Evolutionary conservation across 257 asterid species (phyloP).

Genomic region (Primulina eburnea): DNA sequence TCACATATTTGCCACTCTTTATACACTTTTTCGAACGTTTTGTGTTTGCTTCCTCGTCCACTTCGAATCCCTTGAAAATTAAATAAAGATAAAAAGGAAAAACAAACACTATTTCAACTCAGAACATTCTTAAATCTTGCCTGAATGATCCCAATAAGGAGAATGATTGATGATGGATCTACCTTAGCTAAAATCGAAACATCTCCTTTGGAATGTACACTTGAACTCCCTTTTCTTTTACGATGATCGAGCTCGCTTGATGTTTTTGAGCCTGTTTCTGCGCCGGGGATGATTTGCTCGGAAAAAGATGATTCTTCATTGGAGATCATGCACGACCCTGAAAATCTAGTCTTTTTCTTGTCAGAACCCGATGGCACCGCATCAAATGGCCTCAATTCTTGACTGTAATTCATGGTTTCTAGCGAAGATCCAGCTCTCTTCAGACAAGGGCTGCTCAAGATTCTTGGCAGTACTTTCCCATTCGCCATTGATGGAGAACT

Average conservation of each 20-base stretch:
- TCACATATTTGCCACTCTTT: conserved; percentile 22
- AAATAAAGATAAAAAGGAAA: too few relatives aligned
- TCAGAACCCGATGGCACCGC: conserved; percentile 21
- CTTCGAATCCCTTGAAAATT: conserved; percentile 11
- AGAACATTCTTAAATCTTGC: not conserved
- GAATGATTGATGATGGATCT: not conserved
- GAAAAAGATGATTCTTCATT: conserved; percentile 44
- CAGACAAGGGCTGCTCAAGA: conserved; percentile 61
- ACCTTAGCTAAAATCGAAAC: conserved; percentile 40
- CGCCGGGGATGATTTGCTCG: conserved; percentile 30
- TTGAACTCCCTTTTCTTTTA: conserved; percentile 53
- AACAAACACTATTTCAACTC: not conserved
- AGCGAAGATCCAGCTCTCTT: conserved; percentile 47
- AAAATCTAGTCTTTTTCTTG: not conserved
- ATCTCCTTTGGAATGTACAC: conserved; percentile 47
- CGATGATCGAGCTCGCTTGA: conserved; percentile 50
- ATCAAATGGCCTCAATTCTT: conserved; percentile 30
- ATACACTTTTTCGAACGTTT: conserved; percentile 32
- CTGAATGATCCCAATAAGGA: not conserved
- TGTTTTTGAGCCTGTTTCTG: conserved; percentile 43
- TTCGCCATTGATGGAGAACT: too few relatives aligned
- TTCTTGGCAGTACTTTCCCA: conserved; percentile 39
- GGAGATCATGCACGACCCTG: conserved; percentile 16
- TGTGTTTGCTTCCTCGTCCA: conserved; percentile 34
- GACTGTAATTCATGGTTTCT: conserved; percentile 27